phyloP scores from a whole-genome alignment of 192 early-diverging fungal genomes.

The Coemansia sp. region DNA sequence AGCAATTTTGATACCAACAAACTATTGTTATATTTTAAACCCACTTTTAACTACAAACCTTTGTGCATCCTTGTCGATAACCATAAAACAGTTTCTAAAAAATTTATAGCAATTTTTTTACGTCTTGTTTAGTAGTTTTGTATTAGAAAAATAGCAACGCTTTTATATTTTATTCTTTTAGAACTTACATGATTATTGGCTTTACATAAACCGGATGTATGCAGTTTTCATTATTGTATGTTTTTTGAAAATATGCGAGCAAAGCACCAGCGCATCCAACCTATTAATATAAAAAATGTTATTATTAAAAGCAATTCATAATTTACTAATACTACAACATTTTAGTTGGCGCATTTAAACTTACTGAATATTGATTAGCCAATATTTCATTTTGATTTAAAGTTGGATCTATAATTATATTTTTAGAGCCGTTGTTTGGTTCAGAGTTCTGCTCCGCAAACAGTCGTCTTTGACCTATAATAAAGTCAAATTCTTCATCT shows the following conservation, averaged over 20 bases:
- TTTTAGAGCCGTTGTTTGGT: neutral
- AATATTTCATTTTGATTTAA: neutral
- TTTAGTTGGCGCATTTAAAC: neutral
- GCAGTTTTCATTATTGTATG: neutral
- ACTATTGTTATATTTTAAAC: neutral
- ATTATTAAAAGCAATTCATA: no score
- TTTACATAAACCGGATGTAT: neutral
- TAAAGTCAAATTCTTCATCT: constrained; percentile 3
- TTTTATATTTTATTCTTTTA: no score
- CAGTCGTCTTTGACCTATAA: neutral
- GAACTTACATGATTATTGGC: constrained; percentile 20
- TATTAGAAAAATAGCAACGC: no score
- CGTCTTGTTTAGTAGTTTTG: no score
- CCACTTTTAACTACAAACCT: constrained; percentile 15
- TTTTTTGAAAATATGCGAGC: constrained; percentile 22
- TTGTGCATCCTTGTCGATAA: constrained; percentile 18
- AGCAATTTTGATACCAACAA: no score
- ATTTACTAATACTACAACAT: no score
- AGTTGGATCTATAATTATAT: neutral
- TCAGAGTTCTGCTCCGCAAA: neutral
- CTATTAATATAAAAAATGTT: constrained; percentile 14
- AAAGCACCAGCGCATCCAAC: constrained; percentile 41
- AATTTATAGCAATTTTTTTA: no score
- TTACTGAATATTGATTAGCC: constrained; percentile 1
- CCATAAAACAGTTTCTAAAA: constrained; percentile 13